Percentiles rank a stretch among this genome's conserved stretches.
Evolutionary conservation across 2,329 filamentous ascomycete genomes (phyloP).

Genomic region (Alternaria incomplexa): DNA sequence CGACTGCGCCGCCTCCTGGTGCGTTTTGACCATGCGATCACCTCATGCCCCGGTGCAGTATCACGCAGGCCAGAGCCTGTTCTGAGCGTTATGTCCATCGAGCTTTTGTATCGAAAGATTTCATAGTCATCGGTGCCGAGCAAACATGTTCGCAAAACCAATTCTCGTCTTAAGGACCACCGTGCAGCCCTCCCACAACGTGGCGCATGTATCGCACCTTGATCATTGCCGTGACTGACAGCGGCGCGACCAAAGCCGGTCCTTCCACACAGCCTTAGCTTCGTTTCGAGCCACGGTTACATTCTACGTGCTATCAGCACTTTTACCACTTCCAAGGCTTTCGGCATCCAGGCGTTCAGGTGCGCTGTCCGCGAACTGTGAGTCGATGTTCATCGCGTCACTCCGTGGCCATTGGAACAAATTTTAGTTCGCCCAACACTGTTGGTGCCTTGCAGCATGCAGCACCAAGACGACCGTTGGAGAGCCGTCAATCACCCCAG

Average conservation of each 20-base stretch:
- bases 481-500: neutral
- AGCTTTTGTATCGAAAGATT: neutral
- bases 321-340: neutral
- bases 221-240: neutral
- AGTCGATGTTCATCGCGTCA: neutral
- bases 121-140: neutral
- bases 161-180: neutral
- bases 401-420: neutral
- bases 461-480: neutral
- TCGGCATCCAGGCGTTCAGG: neutral
- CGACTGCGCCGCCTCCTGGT: neutral
- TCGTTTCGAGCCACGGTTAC: neutral
- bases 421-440: neutral
- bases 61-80: neutral
- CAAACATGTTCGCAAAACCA: neutral
- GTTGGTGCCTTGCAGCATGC: conserved; percentile 1
- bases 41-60: neutral
- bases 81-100: neutral
- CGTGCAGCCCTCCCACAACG: neutral
- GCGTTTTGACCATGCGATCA: neutral
- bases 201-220: neutral
- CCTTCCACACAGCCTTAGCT: conserved; percentile 2
- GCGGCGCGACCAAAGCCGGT: neutral
- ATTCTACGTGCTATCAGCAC: neutral
- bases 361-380: neutral